These are phyloP conservation scores for Dryadomyces quercivorus DNA, from an alignment of 2,329 filamentous ascomycete genomes.

Conservation along the genomic window DNA sequence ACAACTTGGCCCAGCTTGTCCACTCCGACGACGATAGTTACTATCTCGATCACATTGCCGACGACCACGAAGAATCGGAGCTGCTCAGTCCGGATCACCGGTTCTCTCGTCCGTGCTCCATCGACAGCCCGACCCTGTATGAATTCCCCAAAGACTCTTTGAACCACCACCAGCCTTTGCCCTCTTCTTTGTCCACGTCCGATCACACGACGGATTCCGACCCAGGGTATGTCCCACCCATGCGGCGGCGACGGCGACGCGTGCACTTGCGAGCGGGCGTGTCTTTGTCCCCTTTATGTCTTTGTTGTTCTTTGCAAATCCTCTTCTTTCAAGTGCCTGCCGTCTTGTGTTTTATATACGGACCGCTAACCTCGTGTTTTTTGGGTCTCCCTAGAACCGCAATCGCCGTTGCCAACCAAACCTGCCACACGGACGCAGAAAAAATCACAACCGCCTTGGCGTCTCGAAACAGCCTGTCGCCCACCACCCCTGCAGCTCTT, in stretches of 20 bases:
- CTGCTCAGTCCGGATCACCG: constrained; percentile 38
- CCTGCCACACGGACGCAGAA: constrained; percentile 14
- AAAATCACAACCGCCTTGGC: constrained; percentile 14
- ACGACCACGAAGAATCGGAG: constrained; percentile 21
- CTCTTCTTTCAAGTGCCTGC: not conserved
- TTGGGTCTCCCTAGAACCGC: not conserved
- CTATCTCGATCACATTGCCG: constrained; percentile 9
- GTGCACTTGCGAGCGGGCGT: not conserved
- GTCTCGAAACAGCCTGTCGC: constrained; percentile 24
- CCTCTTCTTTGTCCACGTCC: constrained; percentile 3
- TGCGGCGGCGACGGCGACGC: no score
- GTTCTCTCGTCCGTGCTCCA: constrained; percentile 40
- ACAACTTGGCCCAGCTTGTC: no score
- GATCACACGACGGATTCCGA: not conserved
- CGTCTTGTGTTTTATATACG: not conserved
- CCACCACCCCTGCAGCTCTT: constrained; percentile 28
- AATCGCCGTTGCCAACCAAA: constrained; percentile 7
- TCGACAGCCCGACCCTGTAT: constrained; percentile 52
- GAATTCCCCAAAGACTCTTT: constrained; percentile 30
- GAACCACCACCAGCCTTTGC: not conserved
- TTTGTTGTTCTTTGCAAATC: not conserved
- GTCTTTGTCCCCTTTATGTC: not conserved
- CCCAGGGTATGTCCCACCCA: constrained; percentile 1
- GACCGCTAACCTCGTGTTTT: not conserved
- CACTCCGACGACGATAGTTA: not conserved